Conservation (phyloP, 805 yeast species). For the Kluyveromyces aestuarii region DNA sequence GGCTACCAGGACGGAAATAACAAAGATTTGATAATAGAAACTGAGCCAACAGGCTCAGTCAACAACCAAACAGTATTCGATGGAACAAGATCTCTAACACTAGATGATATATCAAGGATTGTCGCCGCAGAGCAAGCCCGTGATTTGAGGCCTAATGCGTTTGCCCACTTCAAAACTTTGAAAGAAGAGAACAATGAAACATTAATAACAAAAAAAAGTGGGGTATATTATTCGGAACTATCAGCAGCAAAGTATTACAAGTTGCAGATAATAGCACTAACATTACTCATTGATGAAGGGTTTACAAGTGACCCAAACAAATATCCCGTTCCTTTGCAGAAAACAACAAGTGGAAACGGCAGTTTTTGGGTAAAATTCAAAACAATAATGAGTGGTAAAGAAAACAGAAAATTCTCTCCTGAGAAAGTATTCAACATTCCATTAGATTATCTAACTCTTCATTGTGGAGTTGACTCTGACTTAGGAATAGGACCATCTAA, state of each 20-base stretch:
- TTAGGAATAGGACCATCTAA: slow-evolving; percentile 76
- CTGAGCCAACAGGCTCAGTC: slow-evolving; percentile 48
- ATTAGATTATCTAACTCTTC: slow-evolving; percentile 53
- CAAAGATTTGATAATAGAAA: slow-evolving; percentile 25
- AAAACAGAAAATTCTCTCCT: slow-evolving; percentile 15
- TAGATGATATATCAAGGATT: slow-evolving; percentile 94
- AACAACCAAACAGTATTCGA: slow-evolving; percentile 39
- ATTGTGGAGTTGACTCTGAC: slow-evolving; percentile 75
- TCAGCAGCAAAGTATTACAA: slow-evolving; percentile 35
- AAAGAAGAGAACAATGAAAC: slow-evolving; percentile 21
- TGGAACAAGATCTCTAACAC: slow-evolving; percentile 76
- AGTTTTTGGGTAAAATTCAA: slow-evolving; percentile 26
- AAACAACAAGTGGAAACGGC: slow-evolving; percentile 20
- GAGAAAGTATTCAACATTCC: slow-evolving; percentile 70
- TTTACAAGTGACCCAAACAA: slow-evolving; percentile 14
- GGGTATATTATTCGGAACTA: slow-evolving; percentile 52
- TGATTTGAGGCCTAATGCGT: slow-evolving; percentile 87
- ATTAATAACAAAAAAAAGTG: slow-evolving; percentile 17
- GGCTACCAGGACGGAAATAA: slow-evolving; percentile 12
- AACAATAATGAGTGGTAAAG: slow-evolving; percentile 18
- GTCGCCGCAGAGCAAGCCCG: slow-evolving; percentile 96
- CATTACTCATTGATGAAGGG: slow-evolving; percentile 14
- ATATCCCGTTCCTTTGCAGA: slow-evolving; percentile 67
- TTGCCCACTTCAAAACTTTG: slow-evolving; percentile 57
- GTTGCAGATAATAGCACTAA: slow-evolving; percentile 46